Percentiles rank a stretch among this genome's conserved stretches.
Conservation (phyloP, 1,284 basidiomycete species). For the Cystobasidium sp. region DNA sequence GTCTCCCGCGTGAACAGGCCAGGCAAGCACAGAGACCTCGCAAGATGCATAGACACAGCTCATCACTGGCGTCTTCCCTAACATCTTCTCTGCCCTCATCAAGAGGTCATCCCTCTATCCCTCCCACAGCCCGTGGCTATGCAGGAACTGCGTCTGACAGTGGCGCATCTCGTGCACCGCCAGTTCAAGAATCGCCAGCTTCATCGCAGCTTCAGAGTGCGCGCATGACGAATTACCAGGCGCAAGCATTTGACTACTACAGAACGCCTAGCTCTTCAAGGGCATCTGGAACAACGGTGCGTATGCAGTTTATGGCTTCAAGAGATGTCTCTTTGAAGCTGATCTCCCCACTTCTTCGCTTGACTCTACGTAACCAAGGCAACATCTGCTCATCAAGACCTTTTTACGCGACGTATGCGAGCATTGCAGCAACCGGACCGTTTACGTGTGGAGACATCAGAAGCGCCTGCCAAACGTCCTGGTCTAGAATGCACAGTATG, state of each 20-base stretch:
- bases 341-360: no score
- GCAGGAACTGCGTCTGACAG: not conserved
- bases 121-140: not conserved
- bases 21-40: not conserved
- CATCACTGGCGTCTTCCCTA: no score
- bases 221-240: not conserved
- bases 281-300: not conserved
- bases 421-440: not conserved
- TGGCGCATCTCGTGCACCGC: not conserved
- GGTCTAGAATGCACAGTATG: slow-evolving; percentile 34
- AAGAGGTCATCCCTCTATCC: no score
- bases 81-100: not conserved
- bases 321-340: no score
- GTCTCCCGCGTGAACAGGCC: not conserved
- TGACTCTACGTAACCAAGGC: no score
- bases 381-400: not conserved
- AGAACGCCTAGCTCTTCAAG: not conserved
- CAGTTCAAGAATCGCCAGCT: not conserved
- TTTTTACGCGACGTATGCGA: not conserved
- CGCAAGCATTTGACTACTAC: slow-evolving; percentile 12
- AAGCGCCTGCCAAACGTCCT: not conserved
- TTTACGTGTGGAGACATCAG: not conserved
- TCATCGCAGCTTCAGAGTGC: not conserved
- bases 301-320: no score
- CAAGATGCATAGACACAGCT: not conserved